A percentile compares a stretch with the other conserved stretches of the same genome.
Evolutionary conservation across 2,329 filamentous ascomycete species (phyloP).

Genomic region (Sporothrix protearum): DNA sequence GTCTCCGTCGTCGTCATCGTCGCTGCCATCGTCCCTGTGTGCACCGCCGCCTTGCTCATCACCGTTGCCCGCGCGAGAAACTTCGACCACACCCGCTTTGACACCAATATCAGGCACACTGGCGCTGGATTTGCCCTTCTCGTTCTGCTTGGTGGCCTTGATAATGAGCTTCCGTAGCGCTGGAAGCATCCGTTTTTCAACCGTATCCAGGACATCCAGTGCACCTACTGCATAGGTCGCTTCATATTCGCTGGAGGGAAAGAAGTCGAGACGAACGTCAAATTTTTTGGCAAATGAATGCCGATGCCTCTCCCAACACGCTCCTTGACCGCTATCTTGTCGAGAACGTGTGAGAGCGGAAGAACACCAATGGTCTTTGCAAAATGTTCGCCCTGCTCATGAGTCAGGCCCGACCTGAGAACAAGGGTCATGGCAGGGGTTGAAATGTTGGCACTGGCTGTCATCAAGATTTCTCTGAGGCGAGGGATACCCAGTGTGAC

Average conservation of each 20-base stretch:
- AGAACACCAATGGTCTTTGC: conserved; percentile 89
- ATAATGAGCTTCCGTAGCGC: conserved; percentile 66
- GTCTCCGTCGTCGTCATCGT: conserved; percentile 72
- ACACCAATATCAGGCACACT: conserved; percentile 71
- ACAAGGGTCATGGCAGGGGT: conserved; percentile 88
- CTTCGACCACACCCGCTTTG: conserved; percentile 52
- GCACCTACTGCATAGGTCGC: conserved; percentile 79
- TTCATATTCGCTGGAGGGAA: conserved; percentile 77
- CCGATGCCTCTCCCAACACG: conserved; percentile 67
- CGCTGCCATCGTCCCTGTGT: conserved; percentile 54
- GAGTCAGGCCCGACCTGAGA: conserved; percentile 67
- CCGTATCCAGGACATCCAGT: conserved; percentile 70
- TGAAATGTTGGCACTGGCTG: conserved; percentile 80
- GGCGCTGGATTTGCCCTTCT: conserved; percentile 58
- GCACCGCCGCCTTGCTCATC: conserved; percentile 39
- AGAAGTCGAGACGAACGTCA: conserved; percentile 77
- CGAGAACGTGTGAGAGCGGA: conserved; percentile 76
- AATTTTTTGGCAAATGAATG: conserved; percentile 77
- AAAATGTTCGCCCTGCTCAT: conserved; percentile 70
- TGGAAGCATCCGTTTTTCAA: conserved; percentile 78
- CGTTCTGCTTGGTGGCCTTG: conserved; percentile 80
- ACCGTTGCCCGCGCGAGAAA: conserved; percentile 38
- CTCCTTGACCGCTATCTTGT: conserved; percentile 77
- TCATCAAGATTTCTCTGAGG: conserved; percentile 97
- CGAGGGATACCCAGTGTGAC: conserved; percentile 97